Percentiles rank a stretch among this genome's conserved stretches.
These are phyloP conservation scores for Phytophthora rubi DNA, from an alignment of 352 stramenopile species.

Conservation along the genomic window DNA sequence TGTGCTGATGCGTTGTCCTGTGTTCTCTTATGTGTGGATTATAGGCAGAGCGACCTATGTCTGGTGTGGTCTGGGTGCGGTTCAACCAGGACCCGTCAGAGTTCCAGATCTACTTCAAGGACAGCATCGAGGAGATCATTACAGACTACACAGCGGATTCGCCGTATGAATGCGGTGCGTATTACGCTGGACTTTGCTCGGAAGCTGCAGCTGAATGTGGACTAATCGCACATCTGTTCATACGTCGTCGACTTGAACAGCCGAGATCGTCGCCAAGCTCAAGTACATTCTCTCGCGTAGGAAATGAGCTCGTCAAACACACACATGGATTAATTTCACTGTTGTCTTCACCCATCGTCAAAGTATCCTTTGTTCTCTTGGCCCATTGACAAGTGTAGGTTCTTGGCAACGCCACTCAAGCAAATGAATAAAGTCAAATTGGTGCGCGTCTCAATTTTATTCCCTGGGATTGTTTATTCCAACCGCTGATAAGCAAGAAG, in stretches of 20 bases:
- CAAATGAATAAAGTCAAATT: conserved; percentile 40
- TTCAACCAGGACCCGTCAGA: conserved; percentile 88
- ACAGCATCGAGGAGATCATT: conserved; percentile 89
- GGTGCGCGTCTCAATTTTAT: conserved; percentile 89
- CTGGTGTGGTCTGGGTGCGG: conserved; percentile 85
- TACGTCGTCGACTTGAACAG: conserved; percentile 38
- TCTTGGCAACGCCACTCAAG: background rate
- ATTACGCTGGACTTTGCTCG: background rate
- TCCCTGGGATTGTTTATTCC: conserved; percentile 61
- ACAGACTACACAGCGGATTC: conserved; percentile 86
- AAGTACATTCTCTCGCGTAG: conserved; percentile 90
- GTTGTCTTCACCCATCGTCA: background rate
- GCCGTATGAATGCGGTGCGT: conserved; percentile 89
- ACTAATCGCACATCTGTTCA: conserved; percentile 24
- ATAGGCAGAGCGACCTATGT: conserved; percentile 86
- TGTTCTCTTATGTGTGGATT: conserved; percentile 8
- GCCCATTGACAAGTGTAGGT: background rate
- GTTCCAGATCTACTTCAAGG: conserved; percentile 91
- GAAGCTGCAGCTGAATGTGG: background rate
- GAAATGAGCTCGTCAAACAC: conserved; percentile 47
- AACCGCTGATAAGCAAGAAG: conserved; percentile 34
- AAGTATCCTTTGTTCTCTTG: no score
- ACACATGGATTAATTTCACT: background rate
- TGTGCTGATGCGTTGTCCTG: background rate
- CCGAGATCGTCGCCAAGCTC: conserved; percentile 90